A percentile compares a stretch with the other conserved stretches of the same genome.
phyloP scores from a whole-genome alignment of 2,329 filamentous ascomycete genomes.

The Zalaria sp. region DNA sequence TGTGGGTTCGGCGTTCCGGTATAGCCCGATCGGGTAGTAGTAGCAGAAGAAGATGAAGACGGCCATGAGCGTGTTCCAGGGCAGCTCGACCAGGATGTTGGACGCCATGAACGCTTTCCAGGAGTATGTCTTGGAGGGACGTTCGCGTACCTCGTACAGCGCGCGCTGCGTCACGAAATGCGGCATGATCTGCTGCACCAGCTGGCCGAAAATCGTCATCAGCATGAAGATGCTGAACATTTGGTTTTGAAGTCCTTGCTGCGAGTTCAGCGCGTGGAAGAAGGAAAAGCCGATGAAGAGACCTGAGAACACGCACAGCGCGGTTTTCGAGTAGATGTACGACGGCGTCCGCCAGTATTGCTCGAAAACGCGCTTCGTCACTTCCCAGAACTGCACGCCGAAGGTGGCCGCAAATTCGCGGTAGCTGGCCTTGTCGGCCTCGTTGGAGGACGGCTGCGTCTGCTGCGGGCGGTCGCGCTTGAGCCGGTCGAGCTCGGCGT shows the following conservation, averaged over 20 bases:
- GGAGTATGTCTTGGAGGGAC: conserved; percentile 69
- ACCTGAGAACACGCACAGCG: conserved; percentile 49
- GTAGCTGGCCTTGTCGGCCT: conserved; percentile 41
- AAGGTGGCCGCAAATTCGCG: conserved; percentile 75
- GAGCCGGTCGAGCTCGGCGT: conserved; percentile 31
- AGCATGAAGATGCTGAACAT: conserved; percentile 80
- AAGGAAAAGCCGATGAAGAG: conserved; percentile 73
- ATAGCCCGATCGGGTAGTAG: conserved; percentile 76
- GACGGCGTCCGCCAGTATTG: conserved; percentile 85
- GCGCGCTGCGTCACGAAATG: conserved; percentile 72
- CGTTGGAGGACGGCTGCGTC: conserved; percentile 24
- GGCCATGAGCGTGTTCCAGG: conserved; percentile 67
- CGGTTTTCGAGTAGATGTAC: conserved; percentile 75
- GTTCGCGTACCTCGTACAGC: conserved; percentile 73
- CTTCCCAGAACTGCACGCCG: conserved; percentile 48
- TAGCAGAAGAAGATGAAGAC: conserved; percentile 67
- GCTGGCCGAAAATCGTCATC: conserved; percentile 63
- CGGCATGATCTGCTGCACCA: conserved; percentile 68
- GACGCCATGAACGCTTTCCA: conserved; percentile 78
- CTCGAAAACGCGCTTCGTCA: conserved; percentile 64
- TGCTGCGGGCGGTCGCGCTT: conserved; percentile 22
- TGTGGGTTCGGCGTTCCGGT: conserved; percentile 51
- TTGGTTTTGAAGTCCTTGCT: conserved; percentile 72
- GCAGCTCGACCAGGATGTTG: conserved; percentile 72
- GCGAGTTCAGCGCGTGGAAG: conserved; percentile 54